Conservation (phyloP, 257 asterid genomes). For the Solanum bulbocastanum region DNA sequence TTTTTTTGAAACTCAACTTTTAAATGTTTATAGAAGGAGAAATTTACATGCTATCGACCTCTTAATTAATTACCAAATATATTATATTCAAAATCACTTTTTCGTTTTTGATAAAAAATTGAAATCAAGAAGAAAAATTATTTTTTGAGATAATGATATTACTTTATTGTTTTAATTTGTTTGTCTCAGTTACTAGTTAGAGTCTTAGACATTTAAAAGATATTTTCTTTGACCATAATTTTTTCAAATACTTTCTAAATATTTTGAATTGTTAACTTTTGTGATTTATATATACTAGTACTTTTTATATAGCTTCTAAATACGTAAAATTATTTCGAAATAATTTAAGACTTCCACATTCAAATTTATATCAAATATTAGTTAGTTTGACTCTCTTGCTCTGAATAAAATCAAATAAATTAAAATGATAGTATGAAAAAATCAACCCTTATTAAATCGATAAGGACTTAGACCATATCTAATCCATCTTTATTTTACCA, state of each 20-base stretch:
- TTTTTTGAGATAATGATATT: not conserved
- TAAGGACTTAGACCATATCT: not conserved
- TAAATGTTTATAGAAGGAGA: too few relatives aligned
- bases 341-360: not conserved
- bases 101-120: not conserved
- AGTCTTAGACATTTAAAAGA: not conserved
- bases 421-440: not conserved
- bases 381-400: not conserved
- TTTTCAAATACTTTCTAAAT: not conserved
- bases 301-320: not conserved
- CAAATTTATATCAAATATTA: not conserved
- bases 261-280: not conserved
- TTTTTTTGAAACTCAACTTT: too few relatives aligned
- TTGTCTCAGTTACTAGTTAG: too few relatives aligned
- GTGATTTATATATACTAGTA: not conserved
- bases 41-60: not conserved
- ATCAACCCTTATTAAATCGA: not conserved
- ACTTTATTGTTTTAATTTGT: not conserved
- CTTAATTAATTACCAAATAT: not conserved
- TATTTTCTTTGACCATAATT: not conserved
- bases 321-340: not conserved
- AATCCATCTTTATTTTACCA: too few relatives aligned
- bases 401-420: not conserved
- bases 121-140: not conserved
- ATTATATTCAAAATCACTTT: not conserved